Conservation (phyloP, 176 grass and related monocot genomes). For the Triticum turgidum region DNA sequence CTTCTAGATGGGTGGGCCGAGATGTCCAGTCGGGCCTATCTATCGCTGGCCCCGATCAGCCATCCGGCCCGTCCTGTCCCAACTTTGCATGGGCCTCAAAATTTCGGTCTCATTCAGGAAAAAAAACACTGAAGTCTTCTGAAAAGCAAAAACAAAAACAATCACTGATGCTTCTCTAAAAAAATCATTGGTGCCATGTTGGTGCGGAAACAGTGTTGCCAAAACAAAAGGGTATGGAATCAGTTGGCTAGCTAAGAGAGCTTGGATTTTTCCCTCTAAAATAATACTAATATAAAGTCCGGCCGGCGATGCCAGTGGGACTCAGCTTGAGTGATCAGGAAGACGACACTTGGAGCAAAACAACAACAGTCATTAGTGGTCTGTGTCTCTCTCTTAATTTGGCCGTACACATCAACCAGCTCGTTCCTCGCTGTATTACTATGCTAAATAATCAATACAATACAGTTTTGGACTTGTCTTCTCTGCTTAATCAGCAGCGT, state of each 20-base stretch:
- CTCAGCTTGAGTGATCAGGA: not conserved
- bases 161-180: too few relatives aligned
- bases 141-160: too few relatives aligned
- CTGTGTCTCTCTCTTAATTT: not conserved
- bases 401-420: not conserved
- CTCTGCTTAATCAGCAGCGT: not conserved
- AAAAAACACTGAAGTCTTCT: too few relatives aligned
- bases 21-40: not conserved
- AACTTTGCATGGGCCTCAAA: not conserved
- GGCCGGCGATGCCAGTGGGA: not conserved
- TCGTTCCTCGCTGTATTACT: slow-evolving; percentile 22
- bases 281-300: not conserved
- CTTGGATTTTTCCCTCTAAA: too few relatives aligned
- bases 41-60: not conserved
- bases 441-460: not conserved
- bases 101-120: too few relatives aligned
- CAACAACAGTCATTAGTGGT: not conserved
- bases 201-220: too few relatives aligned
- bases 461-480: not conserved
- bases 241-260: not conserved
- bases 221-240: not conserved
- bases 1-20: not conserved
- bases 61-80: not conserved
- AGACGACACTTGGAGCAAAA: slow-evolving; percentile 38
- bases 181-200: too few relatives aligned